Evolutionary conservation across 371 early-diverging fungal species (phyloP), one percentile per base, ranked within the genome.

Genomic region (Mortierella sp.): DNA sequence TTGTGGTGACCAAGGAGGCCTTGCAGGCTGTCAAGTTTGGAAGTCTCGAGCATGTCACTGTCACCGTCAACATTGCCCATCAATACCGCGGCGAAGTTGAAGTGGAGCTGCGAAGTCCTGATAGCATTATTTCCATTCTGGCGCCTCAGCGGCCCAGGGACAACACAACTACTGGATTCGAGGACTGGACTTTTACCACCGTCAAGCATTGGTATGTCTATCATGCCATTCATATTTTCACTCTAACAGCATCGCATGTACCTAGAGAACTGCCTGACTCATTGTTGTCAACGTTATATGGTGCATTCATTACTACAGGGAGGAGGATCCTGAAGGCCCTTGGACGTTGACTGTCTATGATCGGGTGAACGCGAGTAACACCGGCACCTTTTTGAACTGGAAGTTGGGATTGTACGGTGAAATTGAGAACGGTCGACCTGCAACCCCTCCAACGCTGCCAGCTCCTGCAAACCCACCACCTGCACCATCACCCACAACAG

Each of bases 151-250:
- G 99, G 19, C 90, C 82, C 14, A 77, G 76, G 40, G 99, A 99
- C 82, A 80, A 71, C 28, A 90, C 91, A 85, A 75, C 78, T 8
- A 86, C 83, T n/a, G 99, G 99, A 11, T 95, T 97, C 55, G n/a
- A 55, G 24, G 91, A 95, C 79, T 98, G 99, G 98, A 97, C 96
- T n/a, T 96, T 98, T 73, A 97, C 97, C 97, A 93, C 92, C 53
- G 97, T 98, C 48, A 96, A 95, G 89, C 98, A 98, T 80, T 99
- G 99, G 99, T 95, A 89, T 80, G 90, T 40, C 26, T n/a, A n/a
- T 34, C 34, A 5, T 61, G 34, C 14, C 19, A 61, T 19, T 6
- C 8, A 13, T 34, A 31, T 34, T 8, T 19, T 61, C 16, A 5
- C 5, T 61, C 34, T 1, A 0, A 16, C 24, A 8, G n/a, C 9